Conservation (phyloP, 2,329 filamentous ascomycete genomes). For the Claviceps lovelessii region DNA sequence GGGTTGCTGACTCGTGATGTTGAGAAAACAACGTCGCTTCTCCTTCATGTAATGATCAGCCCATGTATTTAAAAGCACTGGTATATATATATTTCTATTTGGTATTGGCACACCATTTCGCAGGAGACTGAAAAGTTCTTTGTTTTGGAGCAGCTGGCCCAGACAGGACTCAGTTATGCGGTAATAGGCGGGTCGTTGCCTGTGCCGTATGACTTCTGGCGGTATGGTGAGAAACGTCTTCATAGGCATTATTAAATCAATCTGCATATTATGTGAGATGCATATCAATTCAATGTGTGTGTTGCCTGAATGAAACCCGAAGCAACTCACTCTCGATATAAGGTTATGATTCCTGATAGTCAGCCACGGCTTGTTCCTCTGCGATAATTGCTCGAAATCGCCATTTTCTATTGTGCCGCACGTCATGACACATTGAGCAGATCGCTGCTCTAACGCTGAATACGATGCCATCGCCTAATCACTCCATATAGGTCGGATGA, state of each 20-base stretch:
- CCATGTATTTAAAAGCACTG: no score
- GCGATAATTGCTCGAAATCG: slow-evolving; percentile 54
- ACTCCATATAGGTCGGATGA: background rate
- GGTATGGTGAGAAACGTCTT: slow-evolving; percentile 42
- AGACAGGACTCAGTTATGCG: slow-evolving; percentile 54
- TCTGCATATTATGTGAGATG: slow-evolving; percentile 20
- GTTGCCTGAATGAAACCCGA: background rate
- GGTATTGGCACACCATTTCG: slow-evolving; percentile 47
- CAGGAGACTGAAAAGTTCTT: slow-evolving; percentile 74
- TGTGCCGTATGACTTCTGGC: slow-evolving; percentile 31
- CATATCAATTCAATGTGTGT: background rate
- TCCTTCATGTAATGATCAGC: slow-evolving; percentile 30
- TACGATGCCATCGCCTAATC: slow-evolving; percentile 24
- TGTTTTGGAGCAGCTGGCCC: slow-evolving; percentile 52
- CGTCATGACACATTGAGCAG: slow-evolving; percentile 60
- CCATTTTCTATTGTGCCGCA: slow-evolving; percentile 55
- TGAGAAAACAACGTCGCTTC: slow-evolving; percentile 74
- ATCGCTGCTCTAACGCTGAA: slow-evolving; percentile 33
- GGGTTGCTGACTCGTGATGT: slow-evolving; percentile 47
- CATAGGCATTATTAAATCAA: slow-evolving; percentile 60
- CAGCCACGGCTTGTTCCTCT: slow-evolving; percentile 63
- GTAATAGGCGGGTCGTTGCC: slow-evolving; percentile 37
- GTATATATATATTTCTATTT: background rate
- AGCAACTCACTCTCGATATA: slow-evolving; percentile 45
- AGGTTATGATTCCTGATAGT: slow-evolving; percentile 51